These are phyloP conservation scores for Kurtzmaniella quercitrusa DNA, from an alignment of 1,139 yeast genomes.

Conservation along the genomic window DNA sequence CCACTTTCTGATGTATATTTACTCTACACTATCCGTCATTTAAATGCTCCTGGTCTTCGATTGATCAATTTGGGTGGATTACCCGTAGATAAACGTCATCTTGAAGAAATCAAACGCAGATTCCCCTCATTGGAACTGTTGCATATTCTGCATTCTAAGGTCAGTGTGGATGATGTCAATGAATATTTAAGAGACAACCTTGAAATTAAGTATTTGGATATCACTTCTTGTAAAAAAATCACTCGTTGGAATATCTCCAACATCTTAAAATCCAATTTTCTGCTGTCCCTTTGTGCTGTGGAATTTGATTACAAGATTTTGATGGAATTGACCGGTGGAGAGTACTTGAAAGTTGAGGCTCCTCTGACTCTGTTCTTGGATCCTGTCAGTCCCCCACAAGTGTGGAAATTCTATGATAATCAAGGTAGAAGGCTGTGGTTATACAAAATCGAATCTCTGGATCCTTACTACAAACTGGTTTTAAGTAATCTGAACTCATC, in stretches of 20 bases:
- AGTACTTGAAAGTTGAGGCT: constrained; percentile 29
- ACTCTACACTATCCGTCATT: constrained; percentile 49
- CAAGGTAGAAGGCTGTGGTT: constrained; percentile 86
- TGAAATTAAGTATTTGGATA: constrained; percentile 29
- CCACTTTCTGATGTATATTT: constrained; percentile 59
- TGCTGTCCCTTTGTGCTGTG: constrained; percentile 27
- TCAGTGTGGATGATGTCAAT: constrained; percentile 47
- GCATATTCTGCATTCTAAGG: constrained; percentile 53
- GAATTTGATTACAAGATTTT: constrained; percentile 40
- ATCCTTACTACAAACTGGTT: constrained; percentile 31
- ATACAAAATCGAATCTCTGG: constrained; percentile 43
- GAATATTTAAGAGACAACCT: constrained; percentile 37
- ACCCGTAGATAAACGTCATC: constrained; percentile 54
- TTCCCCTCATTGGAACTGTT: constrained; percentile 58
- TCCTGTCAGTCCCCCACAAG: constrained; percentile 23
- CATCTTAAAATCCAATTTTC: constrained; percentile 24
- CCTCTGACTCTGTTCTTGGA: constrained; percentile 23
- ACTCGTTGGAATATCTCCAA: constrained; percentile 22
- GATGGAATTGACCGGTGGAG: constrained; percentile 38
- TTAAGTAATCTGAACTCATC: constrained; percentile 11
- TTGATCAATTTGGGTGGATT: constrained; percentile 74
- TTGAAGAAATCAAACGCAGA: constrained; percentile 51
- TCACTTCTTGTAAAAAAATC: constrained; percentile 36
- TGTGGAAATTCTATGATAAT: constrained; percentile 54
- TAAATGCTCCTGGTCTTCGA: constrained; percentile 47